Evolutionary conservation across 2,329 filamentous ascomycete species (phyloP).

Genomic region (Microdochium bolleyi): DNA sequence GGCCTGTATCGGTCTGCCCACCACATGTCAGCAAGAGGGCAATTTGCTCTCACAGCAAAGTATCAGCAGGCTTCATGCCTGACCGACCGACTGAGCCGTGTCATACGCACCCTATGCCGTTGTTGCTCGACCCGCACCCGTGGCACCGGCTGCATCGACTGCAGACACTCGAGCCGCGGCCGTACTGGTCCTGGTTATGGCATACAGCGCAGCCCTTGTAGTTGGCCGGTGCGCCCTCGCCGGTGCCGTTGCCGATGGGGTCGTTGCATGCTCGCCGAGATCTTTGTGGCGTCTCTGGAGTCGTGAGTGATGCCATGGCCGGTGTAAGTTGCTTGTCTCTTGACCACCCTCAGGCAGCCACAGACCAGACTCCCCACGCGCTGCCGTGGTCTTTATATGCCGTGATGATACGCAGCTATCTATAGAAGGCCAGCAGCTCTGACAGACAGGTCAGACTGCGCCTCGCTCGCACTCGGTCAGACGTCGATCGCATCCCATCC

Average conservation of each 20-base stretch:
- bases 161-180: neutral
- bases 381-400: no score
- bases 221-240: neutral
- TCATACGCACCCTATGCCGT: neutral
- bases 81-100: no score
- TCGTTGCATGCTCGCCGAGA: neutral
- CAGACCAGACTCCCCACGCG: no score
- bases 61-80: no score
- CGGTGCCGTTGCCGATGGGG: neutral
- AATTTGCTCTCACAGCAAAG: neutral
- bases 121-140: neutral
- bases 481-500: no score
- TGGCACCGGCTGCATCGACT: neutral
- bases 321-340: no score
- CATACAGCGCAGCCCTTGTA: neutral
- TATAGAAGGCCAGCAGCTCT: no score
- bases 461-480: no score
- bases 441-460: no score
- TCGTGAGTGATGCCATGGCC: no score
- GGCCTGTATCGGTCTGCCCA: neutral
- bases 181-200: neutral
- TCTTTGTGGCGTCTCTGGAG: neutral
- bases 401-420: no score
- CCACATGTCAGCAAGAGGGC: neutral
- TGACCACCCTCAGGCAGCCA: no score